Evolutionary conservation across 305 asterid species (phyloP).

Genomic region (Fraxinus paxiana): DNA sequence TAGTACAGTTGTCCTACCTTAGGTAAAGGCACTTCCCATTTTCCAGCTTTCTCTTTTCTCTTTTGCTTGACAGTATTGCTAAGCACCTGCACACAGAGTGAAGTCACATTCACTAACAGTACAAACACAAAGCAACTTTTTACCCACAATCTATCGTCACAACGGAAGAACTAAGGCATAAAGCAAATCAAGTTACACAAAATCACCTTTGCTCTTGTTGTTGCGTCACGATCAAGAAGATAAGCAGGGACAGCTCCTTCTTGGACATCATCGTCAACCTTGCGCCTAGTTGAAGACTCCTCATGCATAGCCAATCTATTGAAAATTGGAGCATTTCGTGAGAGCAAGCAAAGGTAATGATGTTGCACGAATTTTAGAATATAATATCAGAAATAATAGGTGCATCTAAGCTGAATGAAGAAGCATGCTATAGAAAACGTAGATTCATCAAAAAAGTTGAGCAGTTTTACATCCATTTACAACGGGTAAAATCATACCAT

Average conservation of each 20-base stretch:
- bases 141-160: not conserved
- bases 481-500: not conserved
- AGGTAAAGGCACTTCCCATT: constrained; percentile 97
- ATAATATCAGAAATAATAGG: not conserved
- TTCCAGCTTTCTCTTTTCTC: constrained; percentile 94
- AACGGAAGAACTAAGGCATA: constrained; percentile 7
- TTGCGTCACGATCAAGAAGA: constrained; percentile 93
- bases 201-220: constrained; percentile 81
- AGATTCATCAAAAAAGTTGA: not conserved
- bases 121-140: not conserved
- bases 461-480: not conserved
- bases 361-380: not conserved
- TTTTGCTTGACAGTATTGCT: constrained; percentile 96
- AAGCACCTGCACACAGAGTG: constrained; percentile 51
- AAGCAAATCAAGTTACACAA: not conserved
- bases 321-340: not conserved
- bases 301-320: constrained; percentile 80
- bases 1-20: constrained; percentile 46
- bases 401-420: not conserved
- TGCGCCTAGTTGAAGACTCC: constrained; percentile 73
- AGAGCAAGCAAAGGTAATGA: not conserved
- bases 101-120: not conserved
- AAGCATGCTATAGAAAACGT: not conserved
- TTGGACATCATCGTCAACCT: constrained; percentile 80
- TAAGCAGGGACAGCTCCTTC: constrained; percentile 95